A percentile compares a stretch with the other conserved stretches of the same genome.
phyloP scores from a whole-genome alignment of 225 moss, liverwort and hornwort species.

The Pleurozium schreberi region DNA sequence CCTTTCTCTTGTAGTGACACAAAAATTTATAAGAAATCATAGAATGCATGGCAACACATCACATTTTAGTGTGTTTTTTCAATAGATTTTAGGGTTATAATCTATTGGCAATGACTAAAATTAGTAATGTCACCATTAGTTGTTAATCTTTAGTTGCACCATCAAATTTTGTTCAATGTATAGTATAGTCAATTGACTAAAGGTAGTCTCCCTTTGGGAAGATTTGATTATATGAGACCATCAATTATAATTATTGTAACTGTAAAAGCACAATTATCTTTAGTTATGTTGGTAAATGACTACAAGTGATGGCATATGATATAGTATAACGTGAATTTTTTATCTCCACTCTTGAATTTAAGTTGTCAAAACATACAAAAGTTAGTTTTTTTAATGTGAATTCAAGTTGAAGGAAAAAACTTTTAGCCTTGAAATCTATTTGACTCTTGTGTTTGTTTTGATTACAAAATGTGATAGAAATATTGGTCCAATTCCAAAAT shows the following conservation, averaged over 20 bases:
- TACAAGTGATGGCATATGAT: background rate
- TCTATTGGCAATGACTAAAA: too few species aligned
- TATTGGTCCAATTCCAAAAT: background rate
- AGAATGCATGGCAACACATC: too few species aligned
- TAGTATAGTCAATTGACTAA: background rate
- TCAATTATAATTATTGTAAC: background rate
- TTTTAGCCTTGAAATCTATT: background rate
- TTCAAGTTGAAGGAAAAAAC: background rate
- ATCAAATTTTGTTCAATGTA: background rate
- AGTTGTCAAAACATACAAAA: background rate
- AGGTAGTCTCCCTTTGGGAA: background rate
- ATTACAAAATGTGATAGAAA: background rate
- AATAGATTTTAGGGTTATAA: too few species aligned
- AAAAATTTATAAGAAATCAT: too few species aligned
- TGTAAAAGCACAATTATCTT: background rate
- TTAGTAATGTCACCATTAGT: too few species aligned
- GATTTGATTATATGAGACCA: background rate
- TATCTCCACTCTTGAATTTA: background rate
- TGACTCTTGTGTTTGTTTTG: background rate
- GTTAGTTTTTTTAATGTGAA: background rate
- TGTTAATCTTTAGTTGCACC: background rate
- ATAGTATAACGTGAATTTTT: background rate
- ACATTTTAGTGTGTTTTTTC: too few species aligned
- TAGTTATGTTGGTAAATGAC: background rate
- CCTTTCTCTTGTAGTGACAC: too few species aligned